Evolutionary conservation across 2,329 filamentous ascomycete genomes (phyloP).

Genomic region (Talaromyces atroroseus): DNA sequence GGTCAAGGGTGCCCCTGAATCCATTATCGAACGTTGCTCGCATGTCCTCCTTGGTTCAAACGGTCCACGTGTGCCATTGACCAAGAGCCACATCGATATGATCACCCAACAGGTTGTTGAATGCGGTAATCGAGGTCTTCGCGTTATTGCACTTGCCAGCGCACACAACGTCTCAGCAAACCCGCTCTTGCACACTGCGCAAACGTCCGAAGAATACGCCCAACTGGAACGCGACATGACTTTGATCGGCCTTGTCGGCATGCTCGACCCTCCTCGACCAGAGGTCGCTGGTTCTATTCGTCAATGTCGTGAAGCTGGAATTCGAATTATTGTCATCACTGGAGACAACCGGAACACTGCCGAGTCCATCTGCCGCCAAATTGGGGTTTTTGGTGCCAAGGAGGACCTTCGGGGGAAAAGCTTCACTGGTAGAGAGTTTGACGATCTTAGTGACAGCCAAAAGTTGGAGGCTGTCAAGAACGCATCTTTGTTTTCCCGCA

Average conservation of each 20-base stretch:
- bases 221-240: slow-evolving; percentile 92
- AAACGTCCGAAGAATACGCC: slow-evolving; percentile 76
- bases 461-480: slow-evolving; percentile 77
- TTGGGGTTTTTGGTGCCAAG: slow-evolving; percentile 78
- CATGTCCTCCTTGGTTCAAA: slow-evolving; percentile 70
- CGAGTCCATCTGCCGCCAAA: slow-evolving; percentile 95
- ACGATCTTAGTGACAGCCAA: slow-evolving; percentile 70
- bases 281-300: slow-evolving; percentile 82
- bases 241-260: slow-evolving; percentile 84
- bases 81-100: slow-evolving; percentile 61
- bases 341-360: slow-evolving; percentile 97
- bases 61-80: slow-evolving; percentile 70
- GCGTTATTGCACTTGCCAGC: slow-evolving; percentile 88
- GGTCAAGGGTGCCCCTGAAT: slow-evolving; percentile 94
- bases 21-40: slow-evolving; percentile 86
- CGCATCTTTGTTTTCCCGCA: slow-evolving; percentile 90
- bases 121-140: slow-evolving; percentile 87
- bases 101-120: slow-evolving; percentile 75
- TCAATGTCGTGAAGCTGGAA: slow-evolving; percentile 88
- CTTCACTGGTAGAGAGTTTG: slow-evolving; percentile 92
- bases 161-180: slow-evolving; percentile 69
- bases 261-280: slow-evolving; percentile 92
- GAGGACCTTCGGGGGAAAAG: slow-evolving; percentile 89
- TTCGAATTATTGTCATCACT: slow-evolving; percentile 95
- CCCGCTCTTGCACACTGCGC: slow-evolving; percentile 66